Evolutionary conservation across 148 eudicot genomes (phyloP).

Genomic region (Chenopodium formosanum): DNA sequence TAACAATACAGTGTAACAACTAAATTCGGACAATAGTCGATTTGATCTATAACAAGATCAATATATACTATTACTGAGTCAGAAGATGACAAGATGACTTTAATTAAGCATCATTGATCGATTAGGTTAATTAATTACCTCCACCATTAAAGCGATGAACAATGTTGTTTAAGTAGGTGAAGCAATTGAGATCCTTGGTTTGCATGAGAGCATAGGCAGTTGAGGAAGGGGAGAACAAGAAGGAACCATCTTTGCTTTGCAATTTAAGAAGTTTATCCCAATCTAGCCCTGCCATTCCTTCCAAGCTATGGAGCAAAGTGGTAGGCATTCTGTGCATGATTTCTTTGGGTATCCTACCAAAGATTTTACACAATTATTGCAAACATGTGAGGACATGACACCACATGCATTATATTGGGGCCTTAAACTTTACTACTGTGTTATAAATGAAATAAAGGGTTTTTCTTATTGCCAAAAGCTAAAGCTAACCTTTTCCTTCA

Average conservation of each 20-base stretch:
- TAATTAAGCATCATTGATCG: no score
- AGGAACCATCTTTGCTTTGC: constrained; percentile 81
- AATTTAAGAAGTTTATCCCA: constrained; percentile 78
- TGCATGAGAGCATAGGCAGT: constrained; percentile 96
- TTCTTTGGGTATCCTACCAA: constrained; percentile 77
- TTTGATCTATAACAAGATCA: no score
- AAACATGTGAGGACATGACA: constrained; percentile 24
- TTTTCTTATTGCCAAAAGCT: constrained; percentile 16
- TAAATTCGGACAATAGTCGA: background rate
- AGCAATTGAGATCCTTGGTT: constrained; percentile 63
- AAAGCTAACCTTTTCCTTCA: constrained; percentile 6
- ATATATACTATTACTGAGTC: background rate
- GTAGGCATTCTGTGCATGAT: constrained; percentile 75
- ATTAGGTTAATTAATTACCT: constrained; percentile 51
- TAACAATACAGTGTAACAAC: background rate
- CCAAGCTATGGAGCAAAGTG: constrained; percentile 78
- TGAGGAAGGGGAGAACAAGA: constrained; percentile 88
- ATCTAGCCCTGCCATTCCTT: constrained; percentile 68
- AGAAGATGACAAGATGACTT: background rate
- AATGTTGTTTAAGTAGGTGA: constrained; percentile 51
- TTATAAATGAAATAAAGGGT: background rate
- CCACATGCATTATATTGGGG: constrained; percentile 22
- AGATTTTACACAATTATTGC: constrained; percentile 25
- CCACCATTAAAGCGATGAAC: constrained; percentile 76
- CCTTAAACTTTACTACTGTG: constrained; percentile 11